Conservation (phyloP, 2,329 filamentous ascomycete species). For the Catunica adiposa region DNA sequence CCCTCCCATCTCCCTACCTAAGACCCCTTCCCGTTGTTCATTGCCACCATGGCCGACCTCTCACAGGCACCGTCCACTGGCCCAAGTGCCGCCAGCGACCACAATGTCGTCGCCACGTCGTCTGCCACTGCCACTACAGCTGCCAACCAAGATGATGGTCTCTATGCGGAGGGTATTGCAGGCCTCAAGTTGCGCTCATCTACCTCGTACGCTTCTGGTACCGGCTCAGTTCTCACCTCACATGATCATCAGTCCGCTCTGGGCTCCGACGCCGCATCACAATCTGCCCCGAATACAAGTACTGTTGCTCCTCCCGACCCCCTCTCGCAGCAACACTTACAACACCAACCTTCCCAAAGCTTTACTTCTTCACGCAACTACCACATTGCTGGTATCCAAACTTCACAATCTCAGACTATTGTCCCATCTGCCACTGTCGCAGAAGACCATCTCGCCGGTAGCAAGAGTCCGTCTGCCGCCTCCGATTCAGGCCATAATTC, state of each 20-base stretch:
- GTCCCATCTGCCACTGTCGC: not conserved
- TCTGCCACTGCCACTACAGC: constrained; percentile 6
- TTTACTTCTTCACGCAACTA: not conserved
- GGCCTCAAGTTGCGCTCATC: not conserved
- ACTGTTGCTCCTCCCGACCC: not conserved
- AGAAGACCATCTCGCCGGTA: constrained; percentile 1
- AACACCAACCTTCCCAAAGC: not conserved
- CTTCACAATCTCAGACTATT: not conserved
- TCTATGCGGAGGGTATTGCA: not conserved
- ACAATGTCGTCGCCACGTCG: not conserved
- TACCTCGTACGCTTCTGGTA: not conserved
- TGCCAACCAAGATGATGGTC: not conserved
- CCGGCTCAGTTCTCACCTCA: not conserved
- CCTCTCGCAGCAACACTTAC: not conserved
- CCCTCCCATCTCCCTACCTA: not conserved
- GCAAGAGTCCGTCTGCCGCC: not conserved
- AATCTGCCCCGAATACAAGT: constrained; percentile 3
- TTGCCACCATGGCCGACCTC: constrained; percentile 4
- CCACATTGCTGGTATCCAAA: not conserved
- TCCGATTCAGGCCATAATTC: not conserved
- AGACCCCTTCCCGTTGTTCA: not conserved
- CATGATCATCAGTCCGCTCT: constrained; percentile 2
- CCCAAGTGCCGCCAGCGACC: not conserved
- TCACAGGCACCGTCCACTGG: not conserved
- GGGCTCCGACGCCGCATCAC: not conserved